Evolutionary conservation across 129 eudicot genomes (phyloP).

Genomic region (Gnaphalium uliginosum): DNA sequence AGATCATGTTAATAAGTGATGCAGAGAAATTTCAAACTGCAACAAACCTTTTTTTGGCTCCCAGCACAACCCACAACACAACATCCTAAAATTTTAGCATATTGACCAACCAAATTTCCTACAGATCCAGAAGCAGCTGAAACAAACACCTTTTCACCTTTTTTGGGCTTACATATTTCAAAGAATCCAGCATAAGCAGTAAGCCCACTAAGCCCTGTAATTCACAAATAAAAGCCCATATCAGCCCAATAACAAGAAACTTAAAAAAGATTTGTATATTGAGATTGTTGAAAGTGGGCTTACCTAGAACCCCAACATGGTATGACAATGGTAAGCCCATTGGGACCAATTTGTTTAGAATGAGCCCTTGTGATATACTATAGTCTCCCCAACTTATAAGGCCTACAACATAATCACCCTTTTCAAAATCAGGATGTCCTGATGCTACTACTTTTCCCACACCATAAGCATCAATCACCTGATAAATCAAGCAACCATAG

Average conservation of each 20-base stretch:
- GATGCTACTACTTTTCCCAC: slow-evolving; percentile 81
- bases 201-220: slow-evolving; percentile 69
- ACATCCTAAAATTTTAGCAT: slow-evolving; percentile 73
- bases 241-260: neutral
- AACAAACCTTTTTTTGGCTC: slow-evolving; percentile 51
- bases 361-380: slow-evolving; percentile 42
- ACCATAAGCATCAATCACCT: slow-evolving; percentile 70
- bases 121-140: slow-evolving; percentile 92
- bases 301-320: slow-evolving; percentile 73
- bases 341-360: slow-evolving; percentile 59
- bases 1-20: neutral
- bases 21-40: neutral
- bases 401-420: slow-evolving; percentile 76
- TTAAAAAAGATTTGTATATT: neutral
- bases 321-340: slow-evolving; percentile 66
- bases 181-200: slow-evolving; percentile 80
- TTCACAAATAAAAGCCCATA: neutral
- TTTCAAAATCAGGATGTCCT: slow-evolving; percentile 49
- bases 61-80: slow-evolving; percentile 94
- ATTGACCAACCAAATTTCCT: slow-evolving; percentile 81
- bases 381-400: slow-evolving; percentile 79
- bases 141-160: slow-evolving; percentile 75
- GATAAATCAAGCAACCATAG: neutral
- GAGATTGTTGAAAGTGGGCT: neutral
- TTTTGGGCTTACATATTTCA: slow-evolving; percentile 71